A percentile compares a stretch with the other conserved stretches of the same genome.
These are phyloP conservation scores for Rhizopogon rudus DNA, from an alignment of 768 basidiomycete species.

Conservation along the genomic window DNA sequence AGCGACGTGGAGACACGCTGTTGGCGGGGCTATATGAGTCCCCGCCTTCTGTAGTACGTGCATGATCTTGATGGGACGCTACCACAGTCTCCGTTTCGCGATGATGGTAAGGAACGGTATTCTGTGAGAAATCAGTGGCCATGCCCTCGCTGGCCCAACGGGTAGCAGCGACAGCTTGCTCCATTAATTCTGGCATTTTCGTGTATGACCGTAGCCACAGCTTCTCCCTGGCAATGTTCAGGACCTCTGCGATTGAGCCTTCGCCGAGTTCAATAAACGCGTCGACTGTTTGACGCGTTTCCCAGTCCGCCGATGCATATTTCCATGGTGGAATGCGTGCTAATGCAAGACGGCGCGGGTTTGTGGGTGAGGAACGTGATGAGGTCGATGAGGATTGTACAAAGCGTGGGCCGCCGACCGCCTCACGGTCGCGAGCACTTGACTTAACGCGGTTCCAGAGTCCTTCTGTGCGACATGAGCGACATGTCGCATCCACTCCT, in stretches of 20 bases:
- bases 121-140: constrained; percentile 25
- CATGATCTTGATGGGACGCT: neutral
- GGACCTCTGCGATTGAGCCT: constrained; percentile 57
- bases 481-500: constrained; percentile 61
- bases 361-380: constrained; percentile 10
- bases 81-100: neutral
- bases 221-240: constrained; percentile 62
- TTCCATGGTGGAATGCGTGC: constrained; percentile 22
- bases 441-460: constrained; percentile 55
- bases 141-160: constrained; percentile 35
- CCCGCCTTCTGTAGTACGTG: constrained; percentile 2
- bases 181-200: constrained; percentile 59
- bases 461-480: constrained; percentile 59
- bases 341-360: constrained; percentile 9
- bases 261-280: constrained; percentile 73
- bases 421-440: constrained; percentile 48
- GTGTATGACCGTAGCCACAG: constrained; percentile 64
- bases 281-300: constrained; percentile 61
- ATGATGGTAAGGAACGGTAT: constrained; percentile 7
- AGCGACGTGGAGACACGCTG: constrained; percentile 24
- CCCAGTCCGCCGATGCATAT: constrained; percentile 48
- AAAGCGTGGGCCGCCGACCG: constrained; percentile 44
- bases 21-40: constrained; percentile 14
- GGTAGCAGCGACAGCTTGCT: constrained; percentile 61
- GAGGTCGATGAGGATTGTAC: constrained; percentile 8